phyloP scores from a whole-genome alignment of 139 green algal genomes.

The Edaphochlamys debaryana region DNA sequence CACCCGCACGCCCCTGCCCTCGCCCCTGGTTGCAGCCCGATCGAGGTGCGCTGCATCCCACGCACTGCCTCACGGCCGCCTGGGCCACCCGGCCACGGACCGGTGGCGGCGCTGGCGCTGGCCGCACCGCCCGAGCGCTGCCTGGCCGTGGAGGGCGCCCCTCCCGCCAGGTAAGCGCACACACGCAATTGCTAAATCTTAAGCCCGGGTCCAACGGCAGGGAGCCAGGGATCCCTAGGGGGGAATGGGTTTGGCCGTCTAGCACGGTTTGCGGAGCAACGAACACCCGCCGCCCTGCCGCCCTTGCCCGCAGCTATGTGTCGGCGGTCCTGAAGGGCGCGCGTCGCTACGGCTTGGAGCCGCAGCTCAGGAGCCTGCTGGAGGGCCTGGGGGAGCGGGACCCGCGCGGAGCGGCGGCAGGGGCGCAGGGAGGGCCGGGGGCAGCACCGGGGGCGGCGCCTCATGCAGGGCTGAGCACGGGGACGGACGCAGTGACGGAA shows the following conservation, averaged over 20 bases:
- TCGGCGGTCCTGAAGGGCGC: too few species aligned
- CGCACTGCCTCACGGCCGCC: neutral
- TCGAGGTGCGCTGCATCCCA: neutral
- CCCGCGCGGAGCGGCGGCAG: too few species aligned
- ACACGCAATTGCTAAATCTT: too few species aligned
- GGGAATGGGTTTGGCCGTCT: neutral
- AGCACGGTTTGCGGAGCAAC: neutral
- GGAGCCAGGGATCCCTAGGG: neutral
- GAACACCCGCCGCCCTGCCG: neutral
- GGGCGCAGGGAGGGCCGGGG: too few species aligned
- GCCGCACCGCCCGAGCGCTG: neutral
- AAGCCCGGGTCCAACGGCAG: too few species aligned
- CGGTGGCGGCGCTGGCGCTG: neutral
- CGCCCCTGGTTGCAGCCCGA: neutral
- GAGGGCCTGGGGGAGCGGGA: too few species aligned
- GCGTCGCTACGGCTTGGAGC: too few species aligned
- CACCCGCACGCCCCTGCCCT: neutral
- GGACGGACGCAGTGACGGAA: too few species aligned
- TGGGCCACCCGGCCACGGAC: neutral
- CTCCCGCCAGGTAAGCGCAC: neutral
- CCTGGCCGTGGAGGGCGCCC: neutral
- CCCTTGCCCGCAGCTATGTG: neutral
- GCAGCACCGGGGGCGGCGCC: too few species aligned
- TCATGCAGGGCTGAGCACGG: too few species aligned
- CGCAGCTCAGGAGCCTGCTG: too few species aligned